Percentiles rank a stretch among this genome's conserved stretches.
Conservation (phyloP, 345 rosid genomes). For the Hibiscus syriacus region DNA sequence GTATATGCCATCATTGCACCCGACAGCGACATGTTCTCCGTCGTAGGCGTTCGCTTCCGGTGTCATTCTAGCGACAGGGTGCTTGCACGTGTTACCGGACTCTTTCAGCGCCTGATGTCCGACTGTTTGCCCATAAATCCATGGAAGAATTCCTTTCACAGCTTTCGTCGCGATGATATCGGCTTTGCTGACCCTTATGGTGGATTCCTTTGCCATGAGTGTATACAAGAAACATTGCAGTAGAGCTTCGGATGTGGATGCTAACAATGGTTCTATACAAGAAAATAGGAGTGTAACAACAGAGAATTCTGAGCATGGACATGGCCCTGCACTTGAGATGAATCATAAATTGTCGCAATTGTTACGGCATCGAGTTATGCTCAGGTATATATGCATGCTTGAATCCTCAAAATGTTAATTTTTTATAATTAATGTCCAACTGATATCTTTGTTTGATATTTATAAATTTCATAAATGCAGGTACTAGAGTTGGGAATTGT, state of each 20-base stretch:
- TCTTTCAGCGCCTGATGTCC: conserved; percentile 59
- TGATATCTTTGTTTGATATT: neutral
- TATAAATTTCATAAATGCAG: conserved; percentile 20
- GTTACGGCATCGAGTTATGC: conserved; percentile 13
- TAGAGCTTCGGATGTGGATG: neutral
- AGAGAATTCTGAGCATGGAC: neutral
- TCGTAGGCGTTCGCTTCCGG: conserved; percentile 73
- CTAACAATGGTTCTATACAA: neutral
- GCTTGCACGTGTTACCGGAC: conserved; percentile 82
- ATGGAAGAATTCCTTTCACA: conserved; percentile 74
- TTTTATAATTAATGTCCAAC: neutral
- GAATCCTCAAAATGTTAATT: neutral
- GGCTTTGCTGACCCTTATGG: conserved; percentile 24
- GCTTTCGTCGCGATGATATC: conserved; percentile 73
- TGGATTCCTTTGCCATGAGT: conserved; percentile 51
- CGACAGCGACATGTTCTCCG: conserved; percentile 37
- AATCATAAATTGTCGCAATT: neutral
- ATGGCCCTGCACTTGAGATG: neutral
- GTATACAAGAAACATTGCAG: conserved; percentile 25
- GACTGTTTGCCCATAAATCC: conserved; percentile 52
- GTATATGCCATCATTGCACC: conserved; percentile 46
- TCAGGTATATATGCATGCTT: conserved; percentile 9
- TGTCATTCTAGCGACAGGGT: conserved; percentile 74
- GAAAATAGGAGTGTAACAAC: neutral
- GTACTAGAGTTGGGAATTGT: conserved; percentile 70